Percentiles rank a stretch among this genome's conserved stretches.
phyloP scores from a whole-genome alignment of 1,284 basidiomycete genomes.

The Fomitopsis betulina region DNA sequence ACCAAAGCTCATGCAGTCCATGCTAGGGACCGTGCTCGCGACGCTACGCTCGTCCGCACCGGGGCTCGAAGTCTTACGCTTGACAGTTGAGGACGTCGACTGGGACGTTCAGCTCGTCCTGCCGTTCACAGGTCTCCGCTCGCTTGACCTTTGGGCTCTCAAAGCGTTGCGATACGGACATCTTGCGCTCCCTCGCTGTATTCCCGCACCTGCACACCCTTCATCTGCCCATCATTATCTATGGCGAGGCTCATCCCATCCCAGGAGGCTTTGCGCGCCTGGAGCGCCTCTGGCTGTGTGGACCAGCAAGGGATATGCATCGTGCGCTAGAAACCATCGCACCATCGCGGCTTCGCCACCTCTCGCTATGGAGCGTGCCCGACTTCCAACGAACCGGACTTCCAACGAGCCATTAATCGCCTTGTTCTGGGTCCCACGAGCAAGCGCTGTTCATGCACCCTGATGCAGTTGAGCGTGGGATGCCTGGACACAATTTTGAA shows the following conservation, averaged over 20 bases:
- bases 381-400: no score
- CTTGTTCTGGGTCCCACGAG: no score
- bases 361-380: not conserved
- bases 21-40: not conserved
- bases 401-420: no score
- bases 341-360: not conserved
- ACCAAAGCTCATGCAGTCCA: not conserved
- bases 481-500: no score
- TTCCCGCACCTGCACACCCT: not conserved
- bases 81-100: not conserved
- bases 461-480: no score
- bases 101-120: not conserved
- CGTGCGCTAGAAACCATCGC: not conserved
- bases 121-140: not conserved
- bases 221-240: not conserved
- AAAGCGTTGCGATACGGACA: not conserved
- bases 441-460: no score
- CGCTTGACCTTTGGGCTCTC: not conserved
- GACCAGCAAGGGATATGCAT: not conserved
- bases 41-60: not conserved
- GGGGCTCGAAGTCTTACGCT: not conserved
- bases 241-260: not conserved
- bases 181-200: not conserved
- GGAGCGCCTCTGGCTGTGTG: not conserved
- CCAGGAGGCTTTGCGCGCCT: not conserved